Evolutionary conservation across 2,329 filamentous ascomycete species (phyloP).

Genomic region (Epichloe brachyelytri): DNA sequence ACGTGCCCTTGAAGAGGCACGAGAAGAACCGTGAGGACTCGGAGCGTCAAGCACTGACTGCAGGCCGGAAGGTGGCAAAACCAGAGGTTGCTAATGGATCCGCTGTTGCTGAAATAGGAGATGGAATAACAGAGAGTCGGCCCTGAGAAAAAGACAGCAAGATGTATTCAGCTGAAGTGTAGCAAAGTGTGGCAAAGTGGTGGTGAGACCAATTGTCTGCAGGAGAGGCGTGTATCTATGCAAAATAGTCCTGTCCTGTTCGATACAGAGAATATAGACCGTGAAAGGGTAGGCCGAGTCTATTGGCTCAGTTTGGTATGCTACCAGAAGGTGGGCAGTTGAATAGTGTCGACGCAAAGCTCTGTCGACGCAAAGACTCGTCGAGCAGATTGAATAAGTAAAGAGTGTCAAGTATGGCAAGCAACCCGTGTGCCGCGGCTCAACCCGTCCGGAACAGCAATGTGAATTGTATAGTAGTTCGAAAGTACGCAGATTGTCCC

Average conservation of each 20-base stretch:
- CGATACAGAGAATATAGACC: neutral
- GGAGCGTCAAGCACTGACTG: neutral
- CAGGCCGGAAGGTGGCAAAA: too few species aligned
- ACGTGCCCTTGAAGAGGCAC: slow-evolving; percentile 42
- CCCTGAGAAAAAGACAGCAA: neutral
- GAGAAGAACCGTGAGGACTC: slow-evolving; percentile 10
- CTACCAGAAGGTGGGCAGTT: neutral
- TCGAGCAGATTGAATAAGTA: neutral
- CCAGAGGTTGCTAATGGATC: too few species aligned
- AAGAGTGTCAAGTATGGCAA: slow-evolving; percentile 1
- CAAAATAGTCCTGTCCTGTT: neutral
- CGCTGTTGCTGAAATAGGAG: neutral
- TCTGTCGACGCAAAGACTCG: neutral
- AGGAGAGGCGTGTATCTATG: neutral
- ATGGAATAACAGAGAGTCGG: neutral
- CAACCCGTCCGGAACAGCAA: slow-evolving; percentile 5
- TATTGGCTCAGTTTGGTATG: neutral
- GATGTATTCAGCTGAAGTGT: neutral
- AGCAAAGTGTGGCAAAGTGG: too few species aligned
- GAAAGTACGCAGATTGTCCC: slow-evolving; percentile 3
- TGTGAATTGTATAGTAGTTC: slow-evolving; percentile 1
- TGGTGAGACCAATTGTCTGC: neutral
- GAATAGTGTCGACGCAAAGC: neutral
- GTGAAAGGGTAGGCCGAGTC: neutral
- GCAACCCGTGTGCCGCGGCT: slow-evolving; percentile 1